Base-by-base conservation (phyloP, 306 rosid species). In the Trifolium pratense region DNA sequence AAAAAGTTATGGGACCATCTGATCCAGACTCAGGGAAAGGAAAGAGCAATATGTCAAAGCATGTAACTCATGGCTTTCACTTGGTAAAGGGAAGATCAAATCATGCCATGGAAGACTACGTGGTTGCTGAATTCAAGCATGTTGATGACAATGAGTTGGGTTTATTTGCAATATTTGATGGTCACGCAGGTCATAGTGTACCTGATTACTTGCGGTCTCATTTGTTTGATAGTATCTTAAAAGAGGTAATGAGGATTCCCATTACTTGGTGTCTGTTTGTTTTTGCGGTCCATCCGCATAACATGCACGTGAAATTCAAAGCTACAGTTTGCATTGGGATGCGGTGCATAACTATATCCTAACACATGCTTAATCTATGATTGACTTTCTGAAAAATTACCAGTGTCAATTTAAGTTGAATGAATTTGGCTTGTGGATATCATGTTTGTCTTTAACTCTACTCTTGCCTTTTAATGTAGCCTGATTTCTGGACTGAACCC, bases 11-110 rank as follows among this genome's bases (percentile, higher is more conserved):
- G 73, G 82, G 86, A 10, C 49, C 89, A 11, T 90, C 96, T 2
- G 96, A 91, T 73, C 55, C 96, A 2, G 97, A 91, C 77, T 89
- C 97, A 17, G 99, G 98, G 77, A 95, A 95, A 82, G 99, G 99
- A 66, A 95, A 95, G 88, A 95, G 99, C 96, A 95, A 95, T 86
- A 83, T 89, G 83, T 85, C 85, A 7, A 90, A 91, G 80, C 62
- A 82, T 64, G 68, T 88, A 9, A 89, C 90, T 49, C 99, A 89
- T 83, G 99, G 97, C 66, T 94, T 78, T 75, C 95, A 91, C 81
- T 83, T 94, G 91, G 96, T 94, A 7, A 86, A 94, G 79, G 99
- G 96, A 68, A 89, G 67, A 84, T 83, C 91, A 12, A 66, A 70
- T 48, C 97, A 88, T 78, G 80, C 90, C 59, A 95, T 95, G 99